These are phyloP conservation scores for Cordyceps tenuipes DNA, from an alignment of 2,329 filamentous ascomycete species.

Conservation along the genomic window DNA sequence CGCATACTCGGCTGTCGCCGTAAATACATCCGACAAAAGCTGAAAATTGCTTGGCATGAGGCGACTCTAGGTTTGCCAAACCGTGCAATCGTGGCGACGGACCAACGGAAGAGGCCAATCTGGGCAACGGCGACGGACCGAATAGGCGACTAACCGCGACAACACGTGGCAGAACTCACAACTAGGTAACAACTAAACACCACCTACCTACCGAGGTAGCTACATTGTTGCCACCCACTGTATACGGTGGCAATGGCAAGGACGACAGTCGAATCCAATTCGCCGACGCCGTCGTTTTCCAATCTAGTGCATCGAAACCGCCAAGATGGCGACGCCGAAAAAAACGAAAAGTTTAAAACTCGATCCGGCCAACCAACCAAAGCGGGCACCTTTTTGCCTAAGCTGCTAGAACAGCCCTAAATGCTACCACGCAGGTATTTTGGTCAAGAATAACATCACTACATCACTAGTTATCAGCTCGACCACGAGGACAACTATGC, in stretches of 20 bases:
- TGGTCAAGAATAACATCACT: neutral
- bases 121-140: neutral
- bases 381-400: too few relatives aligned
- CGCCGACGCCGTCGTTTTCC: too few relatives aligned
- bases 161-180: too few relatives aligned
- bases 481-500: neutral
- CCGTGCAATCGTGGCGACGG: neutral
- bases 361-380: too few relatives aligned
- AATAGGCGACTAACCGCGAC: too few relatives aligned
- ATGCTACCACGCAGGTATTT: too few relatives aligned
- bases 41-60: neutral
- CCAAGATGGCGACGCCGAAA: neutral
- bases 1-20: neutral
- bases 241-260: too few relatives aligned
- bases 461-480: neutral
- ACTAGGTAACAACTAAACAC: too few relatives aligned
- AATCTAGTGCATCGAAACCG: too few relatives aligned
- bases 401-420: neutral
- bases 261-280: too few relatives aligned
- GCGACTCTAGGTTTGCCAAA: constrained; percentile 1
- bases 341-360: neutral
- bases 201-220: too few relatives aligned
- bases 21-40: neutral
- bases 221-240: too few relatives aligned
- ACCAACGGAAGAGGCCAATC: neutral